phyloP scores from a whole-genome alignment of 208 protist genomes.

The Leishmania gerbilli region DNA sequence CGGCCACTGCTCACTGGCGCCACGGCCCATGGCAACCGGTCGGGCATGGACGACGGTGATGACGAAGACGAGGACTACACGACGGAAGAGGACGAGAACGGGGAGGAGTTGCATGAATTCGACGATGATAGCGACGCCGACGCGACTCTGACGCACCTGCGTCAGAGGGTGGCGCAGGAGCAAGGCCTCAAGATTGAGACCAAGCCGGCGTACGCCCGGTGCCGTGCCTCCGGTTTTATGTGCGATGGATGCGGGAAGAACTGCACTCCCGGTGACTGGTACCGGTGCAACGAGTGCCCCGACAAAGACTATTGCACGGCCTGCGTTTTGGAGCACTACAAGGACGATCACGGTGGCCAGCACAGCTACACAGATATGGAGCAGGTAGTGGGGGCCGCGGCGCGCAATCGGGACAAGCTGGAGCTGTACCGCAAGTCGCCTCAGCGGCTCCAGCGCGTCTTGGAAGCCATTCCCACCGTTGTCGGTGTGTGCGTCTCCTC shows the following conservation, averaged over 20 bases:
- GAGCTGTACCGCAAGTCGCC: constrained; percentile 49
- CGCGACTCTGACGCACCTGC: constrained; percentile 20
- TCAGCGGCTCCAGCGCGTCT: constrained; percentile 48
- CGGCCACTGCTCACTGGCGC: constrained; percentile 16
- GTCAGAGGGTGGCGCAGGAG: constrained; percentile 31
- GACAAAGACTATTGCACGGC: constrained; percentile 77
- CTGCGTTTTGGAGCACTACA: constrained; percentile 58
- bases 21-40: constrained; percentile 4
- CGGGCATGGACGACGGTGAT: constrained; percentile 22
- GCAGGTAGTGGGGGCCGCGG: constrained; percentile 29
- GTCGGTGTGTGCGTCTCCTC: constrained; percentile 61
- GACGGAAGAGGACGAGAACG: constrained; percentile 39
- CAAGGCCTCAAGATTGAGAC: constrained; percentile 40
- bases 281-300: constrained; percentile 77
- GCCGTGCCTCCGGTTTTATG: constrained; percentile 35
- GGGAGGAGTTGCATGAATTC: background rate
- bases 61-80: constrained; percentile 37
- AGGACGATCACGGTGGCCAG: constrained; percentile 36
- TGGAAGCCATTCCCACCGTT: constrained; percentile 60
- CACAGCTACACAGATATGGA: constrained; percentile 85
- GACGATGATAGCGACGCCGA: background rate
- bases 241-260: constrained; percentile 68
- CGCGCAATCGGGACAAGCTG: constrained; percentile 33
- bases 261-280: constrained; percentile 66
- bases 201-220: constrained; percentile 32